Evolutionary conservation across 2,329 filamentous ascomycete genomes (phyloP).

Genomic region (Colletotrichum sp.): DNA sequence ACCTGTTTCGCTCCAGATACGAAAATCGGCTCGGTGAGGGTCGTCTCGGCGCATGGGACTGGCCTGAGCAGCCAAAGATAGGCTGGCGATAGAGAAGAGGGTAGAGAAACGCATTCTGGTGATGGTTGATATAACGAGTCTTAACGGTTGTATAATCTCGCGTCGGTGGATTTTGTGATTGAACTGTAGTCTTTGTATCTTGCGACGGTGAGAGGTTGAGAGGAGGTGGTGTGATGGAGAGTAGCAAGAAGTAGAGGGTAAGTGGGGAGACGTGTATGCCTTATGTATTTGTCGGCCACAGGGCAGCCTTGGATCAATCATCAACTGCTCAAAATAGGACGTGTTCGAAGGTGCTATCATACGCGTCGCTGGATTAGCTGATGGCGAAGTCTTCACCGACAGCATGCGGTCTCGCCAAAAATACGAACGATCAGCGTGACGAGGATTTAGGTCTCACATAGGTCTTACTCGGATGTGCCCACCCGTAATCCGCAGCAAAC

Average conservation of each 20-base stretch:
- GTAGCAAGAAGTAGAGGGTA: not conserved
- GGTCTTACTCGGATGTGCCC: not conserved
- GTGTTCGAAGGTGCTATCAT: not conserved
- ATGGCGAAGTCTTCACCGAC: not conserved
- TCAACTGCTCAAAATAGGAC: not conserved
- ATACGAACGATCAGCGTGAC: constrained; percentile 4
- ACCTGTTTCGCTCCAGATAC: constrained; percentile 2
- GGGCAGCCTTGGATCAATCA: not conserved
- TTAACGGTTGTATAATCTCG: not conserved
- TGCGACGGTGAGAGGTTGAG: not conserved
- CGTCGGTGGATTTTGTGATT: not conserved
- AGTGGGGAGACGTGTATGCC: not conserved
- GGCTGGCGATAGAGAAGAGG: not conserved
- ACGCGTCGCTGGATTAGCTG: not conserved
- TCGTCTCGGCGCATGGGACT: not conserved
- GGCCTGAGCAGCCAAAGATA: not conserved
- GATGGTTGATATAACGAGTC: not conserved
- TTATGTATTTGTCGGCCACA: not conserved
- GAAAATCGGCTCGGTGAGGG: not conserved
- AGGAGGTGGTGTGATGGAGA: not conserved
- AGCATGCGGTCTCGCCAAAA: not conserved
- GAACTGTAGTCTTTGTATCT: not conserved
- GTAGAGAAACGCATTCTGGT: not conserved
- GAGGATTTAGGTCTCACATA: not conserved
- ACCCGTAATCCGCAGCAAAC: not conserved